Base-by-base conservation (phyloP, 2,329 filamentous ascomycete genomes). In the Monosporascus sp. region DNA sequence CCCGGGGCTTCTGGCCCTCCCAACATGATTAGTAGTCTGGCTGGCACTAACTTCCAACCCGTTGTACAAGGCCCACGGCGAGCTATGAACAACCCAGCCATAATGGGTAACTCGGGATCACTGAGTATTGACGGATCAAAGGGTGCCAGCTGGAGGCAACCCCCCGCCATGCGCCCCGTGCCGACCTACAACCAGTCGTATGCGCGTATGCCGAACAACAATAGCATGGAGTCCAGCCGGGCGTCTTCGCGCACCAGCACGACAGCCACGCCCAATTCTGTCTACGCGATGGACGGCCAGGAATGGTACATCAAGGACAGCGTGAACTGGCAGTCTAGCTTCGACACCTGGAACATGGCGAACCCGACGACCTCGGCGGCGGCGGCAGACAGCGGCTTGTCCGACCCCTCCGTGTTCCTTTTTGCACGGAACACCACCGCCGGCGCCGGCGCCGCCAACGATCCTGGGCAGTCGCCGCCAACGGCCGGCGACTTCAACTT, bases 221-320 rank as follows among this genome's bases (percentile, higher is more conserved):
- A 8, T 20, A 41, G 38, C 38, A 53, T 59, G 8, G 46, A 52
- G 36, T 50, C 62, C 9, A 57, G 54, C 36, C 63, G 59, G 36
- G 49, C 31, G 9, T 34, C 31, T 5, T 34, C 31, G 55, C 16
- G 58, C 61, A 22, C 60, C 49, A 51, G 34, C 34, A 53, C 49
- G 36, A 63, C 43, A 2, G 22, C 63, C 5, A 61, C 65, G 2
- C 65, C 68, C 7, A 71, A 55, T 16, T 67, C 70, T 3, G 53
- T 61, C 7, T 74, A 72, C 45, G 68, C 69, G 6, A 68, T 83
- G 45, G 80, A 82, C 55, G 75, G 76, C 8, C 76, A 80, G 56
- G 78, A 83, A 40, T 84, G 79, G 78, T 80, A 82, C 59, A 65
- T 84, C 20, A 81, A 75, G 51, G 81, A 84, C 55, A 76, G 80